Evolutionary conservation across 23 red algal species (phyloP).

Genomic region (Cyanidiococcus yangmingshanensis): DNA sequence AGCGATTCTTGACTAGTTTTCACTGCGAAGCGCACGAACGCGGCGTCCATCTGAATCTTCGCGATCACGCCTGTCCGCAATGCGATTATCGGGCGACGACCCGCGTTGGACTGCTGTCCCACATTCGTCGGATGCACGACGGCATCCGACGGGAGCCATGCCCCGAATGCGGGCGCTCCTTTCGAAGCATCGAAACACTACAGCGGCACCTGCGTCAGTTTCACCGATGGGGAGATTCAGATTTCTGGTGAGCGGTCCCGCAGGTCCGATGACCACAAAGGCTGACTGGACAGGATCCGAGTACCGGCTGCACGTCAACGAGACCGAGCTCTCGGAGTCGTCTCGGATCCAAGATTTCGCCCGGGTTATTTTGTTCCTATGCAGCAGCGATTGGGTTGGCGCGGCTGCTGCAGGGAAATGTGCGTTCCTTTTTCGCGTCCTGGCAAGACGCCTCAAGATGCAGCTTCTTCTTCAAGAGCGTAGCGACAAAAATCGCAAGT

Average conservation of each 20-base stretch:
- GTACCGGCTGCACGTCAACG: no score
- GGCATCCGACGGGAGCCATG: neutral
- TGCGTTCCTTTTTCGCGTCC: no score
- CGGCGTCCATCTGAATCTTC: neutral
- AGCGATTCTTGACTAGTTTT: neutral
- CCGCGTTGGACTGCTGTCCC: neutral
- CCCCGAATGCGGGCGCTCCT: neutral
- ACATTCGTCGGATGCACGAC: slow-evolving; percentile 4
- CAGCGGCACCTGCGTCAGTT: neutral
- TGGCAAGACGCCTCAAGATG: no score
- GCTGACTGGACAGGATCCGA: no score
- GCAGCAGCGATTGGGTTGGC: no score
- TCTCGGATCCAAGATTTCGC: no score
- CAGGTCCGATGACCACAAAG: no score
- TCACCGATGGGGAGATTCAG: neutral
- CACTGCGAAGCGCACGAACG: neutral
- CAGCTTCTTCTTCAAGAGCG: no score
- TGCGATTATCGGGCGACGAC: slow-evolving; percentile 3
- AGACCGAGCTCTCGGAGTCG: no score
- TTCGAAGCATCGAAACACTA: neutral
- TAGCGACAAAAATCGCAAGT: no score
- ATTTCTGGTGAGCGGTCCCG: slow-evolving; percentile 3
- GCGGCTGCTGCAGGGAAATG: no score
- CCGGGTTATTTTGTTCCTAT: no score
- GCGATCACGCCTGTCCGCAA: neutral